Base-by-base conservation (phyloP, 2,329 filamentous ascomycete genomes). In the Apiospora sp. region DNA sequence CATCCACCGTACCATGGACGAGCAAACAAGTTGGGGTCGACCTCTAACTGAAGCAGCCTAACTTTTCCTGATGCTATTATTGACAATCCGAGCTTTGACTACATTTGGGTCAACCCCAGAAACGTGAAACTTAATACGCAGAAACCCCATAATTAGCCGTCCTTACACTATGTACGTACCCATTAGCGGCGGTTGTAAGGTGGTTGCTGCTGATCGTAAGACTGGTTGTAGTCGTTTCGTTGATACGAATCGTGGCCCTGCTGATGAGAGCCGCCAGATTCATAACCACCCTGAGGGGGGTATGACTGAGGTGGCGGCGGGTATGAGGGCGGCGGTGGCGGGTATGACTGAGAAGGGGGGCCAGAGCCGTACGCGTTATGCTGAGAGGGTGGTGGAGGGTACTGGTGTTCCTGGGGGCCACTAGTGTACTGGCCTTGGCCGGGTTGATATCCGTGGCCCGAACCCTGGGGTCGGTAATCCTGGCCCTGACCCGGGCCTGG, bases 231-330 rank as follows among this genome's bases (percentile, higher is more conserved):
- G 43, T 48, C 67, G 14, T 68, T 68, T 46, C 43, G 27, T 14
- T 48, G 67, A 44, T 34, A 48, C 24, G 43, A 48, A n/a, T 68
- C 64, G 8, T 34, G 24, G 67, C 34, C 24, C 43, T 68, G 67
- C 7, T 46, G 67, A 46, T 48, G 67, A 24, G 30, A 37, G 30
- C 54, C 30, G 37, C 27, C 30, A 64, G 58, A 64, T 8, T 64
- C 58, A 64, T 64, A 41, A 41, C 58, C 58, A 24, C 58, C 58
- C 41, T 69, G 48, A 48, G 44, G 44, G 13, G 44, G 44, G 67
- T 69, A 49, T 2, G 67, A 69, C 43, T 49, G 44, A 12, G 67
- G 67, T 37, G 67, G 67, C 44, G 67, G 67, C 44, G 67, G 44
- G 14, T 48, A 69, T 1, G 67, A 69, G 8, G 67, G 67, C 44